phyloP scores from a whole-genome alignment of 169 alveolate genomes.

The Eimeria praecox region DNA sequence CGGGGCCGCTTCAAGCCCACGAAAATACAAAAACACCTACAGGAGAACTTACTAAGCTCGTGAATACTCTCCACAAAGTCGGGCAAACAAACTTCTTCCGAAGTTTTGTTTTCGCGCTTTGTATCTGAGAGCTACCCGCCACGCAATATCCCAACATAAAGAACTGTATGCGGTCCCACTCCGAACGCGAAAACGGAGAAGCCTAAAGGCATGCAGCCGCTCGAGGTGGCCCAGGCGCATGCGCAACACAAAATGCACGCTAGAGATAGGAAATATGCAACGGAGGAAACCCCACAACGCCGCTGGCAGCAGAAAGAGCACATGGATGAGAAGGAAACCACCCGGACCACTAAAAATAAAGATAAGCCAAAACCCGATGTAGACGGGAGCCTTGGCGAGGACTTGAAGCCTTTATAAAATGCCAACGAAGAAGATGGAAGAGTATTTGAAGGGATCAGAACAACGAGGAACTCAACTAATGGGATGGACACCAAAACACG shows the following conservation, averaged over 20 bases:
- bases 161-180: neutral
- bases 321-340: neutral
- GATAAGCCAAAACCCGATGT: neutral
- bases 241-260: neutral
- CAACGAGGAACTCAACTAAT: neutral
- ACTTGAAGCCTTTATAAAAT: slow-evolving; percentile 55
- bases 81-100: neutral
- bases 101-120: neutral
- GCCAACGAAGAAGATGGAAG: slow-evolving; percentile 23
- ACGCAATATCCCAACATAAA: neutral
- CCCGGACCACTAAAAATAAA: neutral
- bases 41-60: neutral
- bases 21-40: neutral
- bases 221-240: slow-evolving; percentile 9
- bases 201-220: neutral
- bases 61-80: neutral
- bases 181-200: neutral
- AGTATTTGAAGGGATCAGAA: neutral
- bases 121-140: neutral
- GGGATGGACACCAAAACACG: neutral
- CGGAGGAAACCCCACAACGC: neutral
- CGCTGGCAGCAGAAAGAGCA: neutral
- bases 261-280: neutral
- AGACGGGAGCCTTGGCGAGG: slow-evolving; percentile 30
- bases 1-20: neutral